Base-by-base conservation (phyloP, 805 yeast genomes). In the Yarrowia sp. region DNA sequence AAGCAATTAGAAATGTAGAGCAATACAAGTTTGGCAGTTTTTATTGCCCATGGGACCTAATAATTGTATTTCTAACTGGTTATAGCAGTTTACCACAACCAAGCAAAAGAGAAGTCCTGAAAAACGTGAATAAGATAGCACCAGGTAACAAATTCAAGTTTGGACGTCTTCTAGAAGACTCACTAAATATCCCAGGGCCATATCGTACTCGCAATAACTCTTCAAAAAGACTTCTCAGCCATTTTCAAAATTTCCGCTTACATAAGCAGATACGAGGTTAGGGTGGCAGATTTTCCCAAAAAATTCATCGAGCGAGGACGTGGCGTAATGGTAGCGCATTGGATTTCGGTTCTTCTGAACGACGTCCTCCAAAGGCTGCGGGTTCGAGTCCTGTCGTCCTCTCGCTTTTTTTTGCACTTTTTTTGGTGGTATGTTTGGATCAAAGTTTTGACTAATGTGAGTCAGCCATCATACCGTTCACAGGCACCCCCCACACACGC, bases 281-380 rank as follows among this genome's bases (percentile, higher is more conserved):
- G 30, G 30, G 30, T 24, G 30, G 30, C 30, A 24, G 30, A 24
- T 24, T 24, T 24, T 24, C 3, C 30, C 30, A 24, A 17, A 2
- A 19, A 33, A 7, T 5, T n/a, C 15, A 24, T 2, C 30, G 30
- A 24, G 19, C 43, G 61, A 55, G 61, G 61, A 55, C 61, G 61
- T 55, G 61, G 61, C 61, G 61, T 55, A 55, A 55, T 55, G 61
- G 61, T 55, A 55, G 61, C 61, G 61, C 61, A 55, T 55, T 55
- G 61, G 61, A 55, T 55, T 55, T 55, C 61, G 61, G 61, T 55
- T 55, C 61, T 55, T 39, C 46, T 39, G 61, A 55, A 55, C 61
- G 61, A 55, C 61, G 61, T 55, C 61, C 61, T 55, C 61, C 61
- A 55, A 55, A 55, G 61, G 61, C 61, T 55, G 61, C 61, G 61